phyloP scores from a whole-genome alignment of 257 asterid genomes.

The Sherardia arvensis region DNA sequence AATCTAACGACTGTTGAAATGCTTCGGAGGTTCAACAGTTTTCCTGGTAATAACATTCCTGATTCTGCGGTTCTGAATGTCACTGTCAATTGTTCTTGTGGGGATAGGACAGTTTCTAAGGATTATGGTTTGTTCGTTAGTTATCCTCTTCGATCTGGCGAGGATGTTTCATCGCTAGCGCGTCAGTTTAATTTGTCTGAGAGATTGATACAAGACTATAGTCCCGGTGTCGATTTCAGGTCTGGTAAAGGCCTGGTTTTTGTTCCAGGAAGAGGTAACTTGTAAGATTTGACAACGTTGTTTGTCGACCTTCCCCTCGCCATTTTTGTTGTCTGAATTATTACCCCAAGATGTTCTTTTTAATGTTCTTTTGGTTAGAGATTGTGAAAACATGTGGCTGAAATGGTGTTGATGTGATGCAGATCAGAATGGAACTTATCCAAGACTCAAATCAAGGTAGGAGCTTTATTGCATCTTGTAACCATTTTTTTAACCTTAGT shows the following conservation, averaged over 20 bases:
- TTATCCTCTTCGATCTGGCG: slow-evolving; percentile 47
- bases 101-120: slow-evolving; percentile 38
- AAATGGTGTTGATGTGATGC: slow-evolving; percentile 29
- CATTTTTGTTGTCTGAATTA: no score
- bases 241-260: slow-evolving; percentile 53
- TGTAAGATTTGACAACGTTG: neutral
- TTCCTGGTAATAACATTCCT: slow-evolving; percentile 22
- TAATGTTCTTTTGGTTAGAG: neutral
- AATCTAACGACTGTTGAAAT: slow-evolving; percentile 51
- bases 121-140: slow-evolving; percentile 54
- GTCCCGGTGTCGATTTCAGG: slow-evolving; percentile 49
- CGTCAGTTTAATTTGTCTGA: slow-evolving; percentile 28
- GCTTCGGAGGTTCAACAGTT: slow-evolving; percentile 44
- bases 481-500: neutral
- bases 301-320: neutral
- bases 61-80: slow-evolving; percentile 26
- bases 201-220: slow-evolving; percentile 41
- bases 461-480: slow-evolving; percentile 1
- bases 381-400: neutral
- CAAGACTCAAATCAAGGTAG: slow-evolving; percentile 59
- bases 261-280: slow-evolving; percentile 54
- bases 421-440: slow-evolving; percentile 83
- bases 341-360: no score
- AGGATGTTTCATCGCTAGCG: slow-evolving; percentile 28
- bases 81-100: slow-evolving; percentile 55